These are phyloP conservation scores for Phytopythium ostracodes DNA, from an alignment of 352 stramenopile species.

Conservation along the genomic window DNA sequence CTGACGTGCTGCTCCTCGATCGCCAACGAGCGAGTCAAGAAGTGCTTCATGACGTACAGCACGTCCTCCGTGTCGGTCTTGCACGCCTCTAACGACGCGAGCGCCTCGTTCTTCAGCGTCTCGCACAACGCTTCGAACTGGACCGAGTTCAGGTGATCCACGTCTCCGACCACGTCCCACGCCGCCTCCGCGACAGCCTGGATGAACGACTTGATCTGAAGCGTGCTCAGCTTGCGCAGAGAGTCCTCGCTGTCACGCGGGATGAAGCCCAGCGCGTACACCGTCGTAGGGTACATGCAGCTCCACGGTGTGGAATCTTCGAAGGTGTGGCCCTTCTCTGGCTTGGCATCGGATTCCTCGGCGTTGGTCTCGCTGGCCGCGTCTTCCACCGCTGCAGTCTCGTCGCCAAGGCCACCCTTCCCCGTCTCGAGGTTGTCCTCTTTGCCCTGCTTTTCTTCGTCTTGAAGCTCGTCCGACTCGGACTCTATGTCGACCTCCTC, in stretches of 20 bases:
- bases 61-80: constrained; percentile 31
- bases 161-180: constrained; percentile 52
- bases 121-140: constrained; percentile 80
- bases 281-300: constrained; percentile 65
- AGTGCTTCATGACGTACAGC: constrained; percentile 70
- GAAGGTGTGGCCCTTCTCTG: background rate
- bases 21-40: constrained; percentile 50
- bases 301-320: constrained; percentile 8
- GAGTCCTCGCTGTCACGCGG: constrained; percentile 29
- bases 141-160: constrained; percentile 47
- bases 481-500: constrained; percentile 1
- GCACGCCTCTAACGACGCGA: constrained; percentile 22
- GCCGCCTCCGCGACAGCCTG: constrained; percentile 66
- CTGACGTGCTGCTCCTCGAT: constrained; percentile 46
- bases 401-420: constrained; percentile 9
- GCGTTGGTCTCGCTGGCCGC: background rate
- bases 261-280: constrained; percentile 70
- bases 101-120: constrained; percentile 33
- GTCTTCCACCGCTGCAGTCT: background rate
- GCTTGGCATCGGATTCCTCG: background rate
- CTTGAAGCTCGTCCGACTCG: background rate
- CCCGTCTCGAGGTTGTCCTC: constrained; percentile 6
- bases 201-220: constrained; percentile 86
- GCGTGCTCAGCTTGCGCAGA: constrained; percentile 68
- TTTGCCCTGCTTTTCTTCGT: constrained; percentile 15